Percentiles rank a stretch among this genome's conserved stretches.
Conservation (phyloP, 805 yeast species). For the Kockiozyma suomiensis region DNA sequence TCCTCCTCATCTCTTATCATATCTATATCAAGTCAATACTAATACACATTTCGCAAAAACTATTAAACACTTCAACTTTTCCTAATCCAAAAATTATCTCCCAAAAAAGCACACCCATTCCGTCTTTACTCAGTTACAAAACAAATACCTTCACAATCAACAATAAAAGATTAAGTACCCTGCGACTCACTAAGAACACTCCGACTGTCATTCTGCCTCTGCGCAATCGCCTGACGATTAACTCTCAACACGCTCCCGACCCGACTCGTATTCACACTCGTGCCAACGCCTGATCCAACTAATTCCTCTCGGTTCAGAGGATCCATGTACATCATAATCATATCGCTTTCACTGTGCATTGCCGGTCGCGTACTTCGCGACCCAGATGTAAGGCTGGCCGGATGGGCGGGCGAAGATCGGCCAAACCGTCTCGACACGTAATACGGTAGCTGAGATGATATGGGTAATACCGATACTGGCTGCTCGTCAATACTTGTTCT, state of each 20-base stretch:
- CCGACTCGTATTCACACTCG: not conserved
- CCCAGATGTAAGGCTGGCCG: not conserved
- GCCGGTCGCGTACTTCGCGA: not conserved
- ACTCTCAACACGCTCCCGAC: not conserved
- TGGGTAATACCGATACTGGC: too few relatives aligned
- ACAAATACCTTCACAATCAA: not conserved
- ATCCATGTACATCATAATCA: slow-evolving; percentile 15
- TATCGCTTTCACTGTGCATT: slow-evolving; percentile 6
- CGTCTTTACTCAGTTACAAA: not conserved
- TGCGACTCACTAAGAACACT: not conserved
- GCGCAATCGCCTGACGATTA: not conserved
- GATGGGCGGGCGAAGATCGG: not conserved
- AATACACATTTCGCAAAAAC: too few relatives aligned
- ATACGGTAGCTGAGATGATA: not conserved
- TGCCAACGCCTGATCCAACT: not conserved
- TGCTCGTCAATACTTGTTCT: too few relatives aligned
- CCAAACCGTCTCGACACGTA: not conserved
- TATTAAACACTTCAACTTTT: too few relatives aligned
- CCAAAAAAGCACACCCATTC: too few relatives aligned
- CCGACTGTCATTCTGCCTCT: not conserved
- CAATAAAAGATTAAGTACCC: not conserved
- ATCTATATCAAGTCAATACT: too few relatives aligned
- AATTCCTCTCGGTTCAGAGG: slow-evolving; percentile 7
- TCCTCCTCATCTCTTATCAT: too few relatives aligned
- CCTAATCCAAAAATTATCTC: too few relatives aligned